A percentile compares a stretch with the other conserved stretches of the same genome.
These are phyloP conservation scores for Phialophora tarda DNA, from an alignment of 2,329 filamentous ascomycete genomes.

Conservation along the genomic window DNA sequence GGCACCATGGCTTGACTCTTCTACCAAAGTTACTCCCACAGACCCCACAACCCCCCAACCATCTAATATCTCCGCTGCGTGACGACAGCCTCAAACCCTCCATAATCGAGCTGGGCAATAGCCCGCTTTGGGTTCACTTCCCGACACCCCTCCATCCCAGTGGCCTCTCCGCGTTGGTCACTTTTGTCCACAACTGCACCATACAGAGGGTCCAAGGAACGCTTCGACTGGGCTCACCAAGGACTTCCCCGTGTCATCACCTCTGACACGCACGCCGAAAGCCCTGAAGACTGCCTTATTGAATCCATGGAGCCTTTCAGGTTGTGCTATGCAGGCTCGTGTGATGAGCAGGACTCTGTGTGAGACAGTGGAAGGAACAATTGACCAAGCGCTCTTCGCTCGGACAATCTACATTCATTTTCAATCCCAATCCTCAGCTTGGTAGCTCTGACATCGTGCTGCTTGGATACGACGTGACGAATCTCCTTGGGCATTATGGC, in stretches of 20 bases:
- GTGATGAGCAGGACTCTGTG: slow-evolving; percentile 35
- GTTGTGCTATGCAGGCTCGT: slow-evolving; percentile 34
- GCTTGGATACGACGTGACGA: slow-evolving; percentile 40
- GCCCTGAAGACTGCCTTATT: slow-evolving; percentile 16
- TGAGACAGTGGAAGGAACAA: slow-evolving; percentile 32
- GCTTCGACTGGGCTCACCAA: background rate
- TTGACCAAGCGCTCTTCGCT: slow-evolving; percentile 26
- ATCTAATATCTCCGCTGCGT: slow-evolving; percentile 1
- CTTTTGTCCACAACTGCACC: background rate
- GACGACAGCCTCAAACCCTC: slow-evolving; percentile 7
- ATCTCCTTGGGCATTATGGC: slow-evolving; percentile 40
- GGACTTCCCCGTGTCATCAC: slow-evolving; percentile 1
- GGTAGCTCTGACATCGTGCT: slow-evolving; percentile 30
- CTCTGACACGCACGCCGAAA: slow-evolving; percentile 14
- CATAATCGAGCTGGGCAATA: slow-evolving; percentile 6
- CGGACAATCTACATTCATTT: slow-evolving; percentile 31
- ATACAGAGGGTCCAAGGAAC: background rate
- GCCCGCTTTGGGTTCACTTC: background rate
- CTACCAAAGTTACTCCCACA: background rate
- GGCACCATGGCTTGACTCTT: slow-evolving; percentile 16
- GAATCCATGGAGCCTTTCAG: slow-evolving; percentile 39
- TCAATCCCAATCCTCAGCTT: slow-evolving; percentile 32
- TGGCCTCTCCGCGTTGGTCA: background rate
- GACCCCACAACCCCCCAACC: background rate
- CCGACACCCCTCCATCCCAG: background rate